phyloP scores from a whole-genome alignment of 2,329 filamentous ascomycete species.

The Epichloe glyceriae region DNA sequence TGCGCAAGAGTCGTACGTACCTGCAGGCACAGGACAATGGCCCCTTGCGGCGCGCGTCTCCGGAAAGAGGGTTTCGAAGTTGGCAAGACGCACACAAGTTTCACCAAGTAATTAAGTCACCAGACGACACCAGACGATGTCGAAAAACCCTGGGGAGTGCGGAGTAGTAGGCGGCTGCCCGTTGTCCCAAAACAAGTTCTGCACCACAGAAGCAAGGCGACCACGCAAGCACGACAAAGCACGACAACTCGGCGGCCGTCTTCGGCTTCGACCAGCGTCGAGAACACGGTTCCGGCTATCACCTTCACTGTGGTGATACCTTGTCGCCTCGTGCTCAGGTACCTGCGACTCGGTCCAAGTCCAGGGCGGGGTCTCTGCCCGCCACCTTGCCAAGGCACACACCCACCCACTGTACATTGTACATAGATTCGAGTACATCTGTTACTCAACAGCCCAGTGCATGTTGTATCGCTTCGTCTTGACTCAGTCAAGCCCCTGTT shows the following conservation, averaged over 20 bases:
- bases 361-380: too few relatives aligned
- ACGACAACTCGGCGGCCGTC: background rate
- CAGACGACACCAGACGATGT: too few relatives aligned
- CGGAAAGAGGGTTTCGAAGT: too few relatives aligned
- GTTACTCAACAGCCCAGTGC: too few relatives aligned
- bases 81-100: too few relatives aligned
- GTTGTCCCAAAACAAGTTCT: too few relatives aligned
- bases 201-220: too few relatives aligned
- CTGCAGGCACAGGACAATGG: constrained; percentile 6
- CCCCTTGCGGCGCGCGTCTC: constrained; percentile 1
- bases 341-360: background rate
- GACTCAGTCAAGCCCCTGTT: constrained; percentile 3
- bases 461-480: background rate
- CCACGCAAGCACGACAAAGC: background rate
- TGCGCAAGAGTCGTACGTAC: constrained; percentile 5
- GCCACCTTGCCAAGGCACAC: background rate
- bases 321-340: background rate
- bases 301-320: background rate
- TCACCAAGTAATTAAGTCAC: too few relatives aligned
- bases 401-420: background rate
- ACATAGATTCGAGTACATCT: too few relatives aligned
- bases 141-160: too few relatives aligned
- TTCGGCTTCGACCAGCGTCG: background rate
- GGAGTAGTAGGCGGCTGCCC: too few relatives aligned
- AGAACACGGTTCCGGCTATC: background rate